These are phyloP conservation scores for Myochromella boudieri DNA, from an alignment of 768 basidiomycete species.

Conservation along the genomic window DNA sequence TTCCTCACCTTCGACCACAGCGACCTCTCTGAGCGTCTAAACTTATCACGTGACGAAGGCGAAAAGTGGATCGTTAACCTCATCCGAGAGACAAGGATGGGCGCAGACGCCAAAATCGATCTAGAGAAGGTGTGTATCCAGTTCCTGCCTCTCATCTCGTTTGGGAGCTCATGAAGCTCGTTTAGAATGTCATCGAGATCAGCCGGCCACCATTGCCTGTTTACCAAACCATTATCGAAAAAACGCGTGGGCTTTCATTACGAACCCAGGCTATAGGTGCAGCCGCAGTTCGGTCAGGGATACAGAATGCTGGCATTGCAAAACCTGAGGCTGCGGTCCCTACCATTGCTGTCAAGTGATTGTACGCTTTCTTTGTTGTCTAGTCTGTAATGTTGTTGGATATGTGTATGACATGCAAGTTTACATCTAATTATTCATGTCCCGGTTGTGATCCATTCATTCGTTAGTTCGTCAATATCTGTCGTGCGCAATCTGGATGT, in stretches of 20 bases:
- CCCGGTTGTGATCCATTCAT: no score
- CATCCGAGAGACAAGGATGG: constrained; percentile 95
- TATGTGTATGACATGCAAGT: constrained; percentile 1
- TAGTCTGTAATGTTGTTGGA: constrained; percentile 10
- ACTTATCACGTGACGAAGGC: constrained; percentile 91
- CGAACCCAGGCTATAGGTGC: constrained; percentile 89
- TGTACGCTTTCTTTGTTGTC: no score
- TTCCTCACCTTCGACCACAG: constrained; percentile 34
- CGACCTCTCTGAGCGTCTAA: constrained; percentile 90
- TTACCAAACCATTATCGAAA: constrained; percentile 94
- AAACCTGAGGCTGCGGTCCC: constrained; percentile 19
- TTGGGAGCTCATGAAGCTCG: not conserved
- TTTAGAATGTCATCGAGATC: constrained; percentile 94
- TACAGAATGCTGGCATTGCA: constrained; percentile 14
- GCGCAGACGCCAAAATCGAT: constrained; percentile 96
- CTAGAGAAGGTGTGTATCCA: constrained; percentile 73
- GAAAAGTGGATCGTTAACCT: constrained; percentile 99
- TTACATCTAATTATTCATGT: no score
- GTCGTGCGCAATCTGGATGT: no score
- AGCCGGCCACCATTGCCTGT: constrained; percentile 86
- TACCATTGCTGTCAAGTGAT: constrained; percentile 24
- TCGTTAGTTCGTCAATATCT: no score
- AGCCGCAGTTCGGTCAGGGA: constrained; percentile 48
- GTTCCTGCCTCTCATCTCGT: not conserved
- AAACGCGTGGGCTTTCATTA: constrained; percentile 88